Conservation (phyloP, 805 yeast species). For the Wickerhamiella allomyrinae region DNA sequence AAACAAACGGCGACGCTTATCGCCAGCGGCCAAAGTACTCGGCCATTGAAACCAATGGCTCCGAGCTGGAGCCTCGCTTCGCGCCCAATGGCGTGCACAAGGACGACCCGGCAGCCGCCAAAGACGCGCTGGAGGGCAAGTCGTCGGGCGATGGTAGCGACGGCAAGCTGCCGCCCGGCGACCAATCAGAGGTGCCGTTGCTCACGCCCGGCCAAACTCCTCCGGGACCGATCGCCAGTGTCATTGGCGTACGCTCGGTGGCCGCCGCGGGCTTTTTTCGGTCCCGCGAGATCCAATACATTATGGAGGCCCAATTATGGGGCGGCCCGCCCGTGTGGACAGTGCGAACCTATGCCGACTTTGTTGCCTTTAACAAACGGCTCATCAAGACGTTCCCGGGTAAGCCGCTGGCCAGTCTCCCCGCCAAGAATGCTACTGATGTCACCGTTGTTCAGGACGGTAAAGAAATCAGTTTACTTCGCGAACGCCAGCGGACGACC, state of each 20-base stretch:
- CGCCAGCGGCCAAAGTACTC: constrained; percentile 24
- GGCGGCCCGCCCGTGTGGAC: constrained; percentile 32
- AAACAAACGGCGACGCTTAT: constrained; percentile 1
- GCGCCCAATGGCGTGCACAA: neutral
- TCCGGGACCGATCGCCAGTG: constrained; percentile 32
- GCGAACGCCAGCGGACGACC: constrained; percentile 68
- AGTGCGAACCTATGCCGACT: constrained; percentile 53
- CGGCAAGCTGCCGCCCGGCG: too few relatives aligned
- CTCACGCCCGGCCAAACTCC: neutral
- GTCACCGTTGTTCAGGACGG: constrained; percentile 8
- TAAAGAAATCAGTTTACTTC: constrained; percentile 29
- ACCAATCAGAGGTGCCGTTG: neutral
- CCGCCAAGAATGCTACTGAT: constrained; percentile 32
- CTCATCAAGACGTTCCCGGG: constrained; percentile 52
- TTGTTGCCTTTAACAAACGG: constrained; percentile 39
- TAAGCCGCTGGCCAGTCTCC: constrained; percentile 43
- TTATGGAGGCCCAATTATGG: constrained; percentile 18
- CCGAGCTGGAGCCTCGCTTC: neutral
- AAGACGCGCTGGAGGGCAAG: too few relatives aligned
- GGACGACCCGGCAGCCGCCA: too few relatives aligned
- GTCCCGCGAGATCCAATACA: constrained; percentile 21
- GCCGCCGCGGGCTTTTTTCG: constrained; percentile 19
- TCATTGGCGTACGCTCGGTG: constrained; percentile 44
- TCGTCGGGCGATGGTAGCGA: too few relatives aligned
- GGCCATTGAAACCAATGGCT: constrained; percentile 15